Conservation (phyloP, 352 stramenopile genomes). For the Phytophthora ramorum region DNA sequence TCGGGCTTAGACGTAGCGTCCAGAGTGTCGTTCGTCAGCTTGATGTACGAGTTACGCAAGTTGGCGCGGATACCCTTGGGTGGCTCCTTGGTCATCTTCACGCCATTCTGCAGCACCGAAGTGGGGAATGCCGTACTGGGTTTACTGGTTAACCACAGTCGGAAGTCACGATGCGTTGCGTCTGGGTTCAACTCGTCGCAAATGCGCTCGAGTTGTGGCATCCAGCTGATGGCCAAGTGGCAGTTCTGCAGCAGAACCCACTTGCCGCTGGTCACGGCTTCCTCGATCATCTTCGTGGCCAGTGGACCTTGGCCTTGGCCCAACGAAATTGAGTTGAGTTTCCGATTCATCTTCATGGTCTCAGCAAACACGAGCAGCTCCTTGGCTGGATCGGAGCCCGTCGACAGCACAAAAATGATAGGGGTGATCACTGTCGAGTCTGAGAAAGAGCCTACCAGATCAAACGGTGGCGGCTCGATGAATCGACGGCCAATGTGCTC, state of each 20-base stretch:
- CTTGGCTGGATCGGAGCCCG: slow-evolving; percentile 94
- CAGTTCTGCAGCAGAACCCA: slow-evolving; percentile 97
- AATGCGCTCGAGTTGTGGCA: slow-evolving; percentile 94
- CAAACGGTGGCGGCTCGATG: slow-evolving; percentile 92
- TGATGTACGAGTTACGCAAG: slow-evolving; percentile 95
- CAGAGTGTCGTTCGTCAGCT: slow-evolving; percentile 91
- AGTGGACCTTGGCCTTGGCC: slow-evolving; percentile 93
- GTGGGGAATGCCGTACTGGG: slow-evolving; percentile 88
- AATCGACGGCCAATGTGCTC: slow-evolving; percentile 88
- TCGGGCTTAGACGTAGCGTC: slow-evolving; percentile 86
- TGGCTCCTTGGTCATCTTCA: slow-evolving; percentile 98
- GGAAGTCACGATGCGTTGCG: slow-evolving; percentile 92
- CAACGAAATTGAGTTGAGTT: slow-evolving; percentile 94
- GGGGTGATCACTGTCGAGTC: slow-evolving; percentile 91
- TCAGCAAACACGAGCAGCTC: slow-evolving; percentile 93
- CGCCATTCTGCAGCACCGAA: slow-evolving; percentile 94
- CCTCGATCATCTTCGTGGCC: slow-evolving; percentile 92
- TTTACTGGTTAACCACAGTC: slow-evolving; percentile 94
- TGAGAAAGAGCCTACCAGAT: slow-evolving; percentile 91
- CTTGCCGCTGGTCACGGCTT: slow-evolving; percentile 88
- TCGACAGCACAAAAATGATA: slow-evolving; percentile 94
- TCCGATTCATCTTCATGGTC: slow-evolving; percentile 85
- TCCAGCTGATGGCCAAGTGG: slow-evolving; percentile 95
- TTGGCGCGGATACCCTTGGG: slow-evolving; percentile 94
- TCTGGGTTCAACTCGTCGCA: slow-evolving; percentile 90